Base-by-base conservation (phyloP, 2,329 filamentous ascomycete species). In the Chrysoporthe cubensis region DNA sequence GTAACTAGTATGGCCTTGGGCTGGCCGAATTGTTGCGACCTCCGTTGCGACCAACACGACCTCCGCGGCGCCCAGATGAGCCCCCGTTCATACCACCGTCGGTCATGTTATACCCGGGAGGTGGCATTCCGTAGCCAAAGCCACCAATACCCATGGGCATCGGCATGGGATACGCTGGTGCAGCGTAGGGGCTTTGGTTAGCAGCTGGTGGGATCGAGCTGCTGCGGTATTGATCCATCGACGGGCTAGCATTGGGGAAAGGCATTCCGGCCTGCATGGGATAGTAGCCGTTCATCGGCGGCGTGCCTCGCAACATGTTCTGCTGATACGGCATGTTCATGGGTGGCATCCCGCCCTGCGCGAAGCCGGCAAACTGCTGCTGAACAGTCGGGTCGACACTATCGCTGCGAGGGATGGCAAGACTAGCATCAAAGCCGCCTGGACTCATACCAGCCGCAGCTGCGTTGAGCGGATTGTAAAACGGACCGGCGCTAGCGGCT, bases 281-380 rank as follows among this genome's bases (percentile, higher is more conserved):
- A 73, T 84, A 90, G 76, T 82, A 88, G 75, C 84, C 87, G 74
- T 81, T 84, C 79, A 88, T 83, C 11, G 83, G 83, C 14, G 85
- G 84, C 1, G 79, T 78, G 9, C 81, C 83, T 21, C 87, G 82
- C 76, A 89, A 81, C 79, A 89, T 82, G 73, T 76, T 81, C 74
- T 88, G 87, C 75, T 88, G 87, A 73, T 86, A 89, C 70, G 87
- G 86, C 71, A 88, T 75, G 71, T 80, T 82, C 71, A 83, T 82
- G 57, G 78, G 74, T 4, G 84, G 80, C 80, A 88, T 83, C 57
- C 83, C 79, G 58, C 79, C 80, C 73, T 85, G 85, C 26, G 82
- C 79, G 64, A 82, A 80, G 32, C 81, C 75, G 6, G 82, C 81
- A 76, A 85, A 89, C 6, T 83, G 75, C 65, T 73, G 78, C 4